Conservation (phyloP, 768 basidiomycete species). For the Tricholoma hemisulphureum region DNA sequence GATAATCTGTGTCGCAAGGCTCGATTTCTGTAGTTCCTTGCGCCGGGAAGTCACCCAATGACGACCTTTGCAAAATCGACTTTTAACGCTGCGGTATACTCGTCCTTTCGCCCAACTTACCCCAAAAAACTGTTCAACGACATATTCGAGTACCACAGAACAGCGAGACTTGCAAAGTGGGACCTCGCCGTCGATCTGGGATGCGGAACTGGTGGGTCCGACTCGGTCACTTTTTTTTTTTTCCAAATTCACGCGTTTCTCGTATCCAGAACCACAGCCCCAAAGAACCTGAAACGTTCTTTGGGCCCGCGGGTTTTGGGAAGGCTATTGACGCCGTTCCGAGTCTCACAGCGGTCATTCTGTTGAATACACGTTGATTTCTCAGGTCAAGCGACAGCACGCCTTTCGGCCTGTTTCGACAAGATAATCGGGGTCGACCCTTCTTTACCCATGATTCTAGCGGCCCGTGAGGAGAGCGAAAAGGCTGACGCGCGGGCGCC, state of each 20-base stretch:
- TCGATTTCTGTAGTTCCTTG: no score
- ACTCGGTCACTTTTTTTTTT: neutral
- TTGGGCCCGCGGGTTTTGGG: no score
- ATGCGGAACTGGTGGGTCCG: slow-evolving; percentile 71
- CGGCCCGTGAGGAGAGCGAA: slow-evolving; percentile 36
- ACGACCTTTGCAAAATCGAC: slow-evolving; percentile 70
- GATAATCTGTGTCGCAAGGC: no score
- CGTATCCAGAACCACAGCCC: no score
- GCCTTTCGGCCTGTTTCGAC: slow-evolving; percentile 53
- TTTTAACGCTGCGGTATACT: slow-evolving; percentile 69
- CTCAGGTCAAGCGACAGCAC: slow-evolving; percentile 70
- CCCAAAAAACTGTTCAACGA: slow-evolving; percentile 62
- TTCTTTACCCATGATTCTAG: slow-evolving; percentile 64
- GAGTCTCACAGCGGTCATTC: no score
- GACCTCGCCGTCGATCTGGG: slow-evolving; percentile 71
- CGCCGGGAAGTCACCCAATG: slow-evolving; percentile 56
- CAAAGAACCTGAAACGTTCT: no score
- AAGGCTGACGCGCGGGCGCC: no score
- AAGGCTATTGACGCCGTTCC: no score
- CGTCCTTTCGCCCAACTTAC: slow-evolving; percentile 71
- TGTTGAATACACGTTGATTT: no score
- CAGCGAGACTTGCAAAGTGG: slow-evolving; percentile 36
- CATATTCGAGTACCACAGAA: slow-evolving; percentile 57
- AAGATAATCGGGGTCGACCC: slow-evolving; percentile 76
- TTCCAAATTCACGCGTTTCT: no score